Evolutionary conservation across 129 eudicot species (phyloP).

Genomic region (Rutidosis leptorrhynchoides): DNA sequence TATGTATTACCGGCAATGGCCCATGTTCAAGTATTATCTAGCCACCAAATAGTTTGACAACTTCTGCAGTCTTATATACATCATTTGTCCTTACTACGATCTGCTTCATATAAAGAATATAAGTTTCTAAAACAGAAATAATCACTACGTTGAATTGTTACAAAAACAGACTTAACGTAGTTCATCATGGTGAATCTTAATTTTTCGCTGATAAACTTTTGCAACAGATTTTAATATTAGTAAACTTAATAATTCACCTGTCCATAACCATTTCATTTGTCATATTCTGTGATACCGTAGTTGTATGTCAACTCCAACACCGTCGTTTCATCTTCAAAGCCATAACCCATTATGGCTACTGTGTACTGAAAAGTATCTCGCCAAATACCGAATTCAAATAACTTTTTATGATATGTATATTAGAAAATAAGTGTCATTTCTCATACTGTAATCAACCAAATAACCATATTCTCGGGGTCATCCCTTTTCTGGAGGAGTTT

Average conservation of each 20-base stretch:
- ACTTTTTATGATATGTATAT: too few relatives aligned
- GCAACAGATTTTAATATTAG: not conserved
- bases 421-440: not conserved
- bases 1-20: constrained; percentile 73
- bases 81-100: constrained; percentile 89
- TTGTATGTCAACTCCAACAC: constrained; percentile 85
- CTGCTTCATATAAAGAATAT: constrained; percentile 34
- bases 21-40: constrained; percentile 69
- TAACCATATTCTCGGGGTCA: constrained; percentile 77
- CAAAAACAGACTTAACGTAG: not conserved
- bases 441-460: not conserved
- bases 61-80: constrained; percentile 87
- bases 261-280: constrained; percentile 84
- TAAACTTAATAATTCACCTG: constrained; percentile 46
- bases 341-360: constrained; percentile 86
- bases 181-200: too few relatives aligned
- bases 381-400: constrained; percentile 6
- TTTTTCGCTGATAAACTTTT: not conserved
- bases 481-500: constrained; percentile 70
- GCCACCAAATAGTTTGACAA: constrained; percentile 66
- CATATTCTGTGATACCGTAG: constrained; percentile 82
- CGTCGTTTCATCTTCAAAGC: constrained; percentile 76
- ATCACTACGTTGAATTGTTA: not conserved
- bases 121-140: not conserved
- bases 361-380: constrained; percentile 55